Base-by-base conservation (phyloP, 2,329 filamentous ascomycete species). In the Ceratocystis smalleyi region DNA sequence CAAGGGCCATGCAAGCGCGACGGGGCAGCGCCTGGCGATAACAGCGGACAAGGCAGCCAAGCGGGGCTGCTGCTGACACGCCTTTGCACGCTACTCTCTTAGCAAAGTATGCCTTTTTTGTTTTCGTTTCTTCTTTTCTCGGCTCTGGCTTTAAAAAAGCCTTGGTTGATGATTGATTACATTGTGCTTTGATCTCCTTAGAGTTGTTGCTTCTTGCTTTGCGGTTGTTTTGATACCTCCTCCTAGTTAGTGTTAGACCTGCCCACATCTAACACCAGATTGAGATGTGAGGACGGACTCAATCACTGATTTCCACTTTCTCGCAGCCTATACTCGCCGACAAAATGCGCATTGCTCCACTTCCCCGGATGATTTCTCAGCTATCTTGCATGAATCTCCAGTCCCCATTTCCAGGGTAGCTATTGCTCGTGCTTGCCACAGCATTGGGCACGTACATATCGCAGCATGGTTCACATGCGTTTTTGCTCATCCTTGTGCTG, bases 1-100 rank as follows among this genome's bases (percentile, higher is more conserved):
- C 67, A 97, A 96, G 75, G 85, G 86, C 63, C 74, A 85, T 68
- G 74, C 81, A 68, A 73, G 84, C 69, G 73, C 77, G 61, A 73
- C 71, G 65, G 71, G 74, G 68, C 75, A 78, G 66, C 79, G 76
- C 68, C 68, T 85, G 59, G 71, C 74, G 1, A 69, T 69, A 8
- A 71, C 76, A 10, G 73, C 74, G 5, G 73, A 68, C 62, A 78
- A 76, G 69, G 72, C 73, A 7, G 69, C 72, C 15, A 73, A 70
- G 12, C 75, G 76, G 7, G 76, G 77, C 2, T 82, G 80, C 68
- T 83, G 81, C 69, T 83, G 70, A 30, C 17, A 55, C 12, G 4
- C 2, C 22, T 57, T 57, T 57, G 8, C 8, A 12, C 5, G 19
- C 24, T 4, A 8, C 24, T 17, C 15, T 57, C 6, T 51, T 51